These are phyloP conservation scores for Myrmaecium sp. DNA, from an alignment of 2,329 filamentous ascomycete genomes.

Conservation along the genomic window DNA sequence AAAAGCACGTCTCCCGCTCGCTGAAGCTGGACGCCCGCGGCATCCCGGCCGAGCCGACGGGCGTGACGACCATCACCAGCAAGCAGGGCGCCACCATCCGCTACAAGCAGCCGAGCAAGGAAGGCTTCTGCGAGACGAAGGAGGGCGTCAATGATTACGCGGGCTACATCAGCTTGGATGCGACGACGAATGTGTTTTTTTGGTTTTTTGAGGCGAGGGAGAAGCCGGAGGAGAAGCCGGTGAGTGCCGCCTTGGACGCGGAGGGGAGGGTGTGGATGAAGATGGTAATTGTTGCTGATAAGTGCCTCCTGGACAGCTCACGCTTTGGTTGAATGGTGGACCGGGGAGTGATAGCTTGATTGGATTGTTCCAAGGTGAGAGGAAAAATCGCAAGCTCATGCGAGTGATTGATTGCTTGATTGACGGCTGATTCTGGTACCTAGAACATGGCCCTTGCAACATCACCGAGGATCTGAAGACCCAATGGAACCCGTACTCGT, in stretches of 20 bases:
- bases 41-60: neutral
- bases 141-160: slow-evolving; percentile 20
- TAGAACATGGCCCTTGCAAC: slow-evolving; percentile 28
- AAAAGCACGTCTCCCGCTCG: no score
- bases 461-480: slow-evolving; percentile 23
- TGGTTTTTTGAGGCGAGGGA: slow-evolving; percentile 33
- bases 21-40: slow-evolving; percentile 1
- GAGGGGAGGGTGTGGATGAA: no score
- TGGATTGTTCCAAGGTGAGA: slow-evolving; percentile 27
- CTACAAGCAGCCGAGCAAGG: slow-evolving; percentile 28
- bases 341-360: slow-evolving; percentile 28
- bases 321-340: slow-evolving; percentile 28
- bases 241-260: no score
- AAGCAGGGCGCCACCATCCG: slow-evolving; percentile 25
- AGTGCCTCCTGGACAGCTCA: slow-evolving; percentile 13
- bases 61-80: slow-evolving; percentile 23
- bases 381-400: slow-evolving; percentile 2
- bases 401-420: neutral
- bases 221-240: slow-evolving; percentile 22
- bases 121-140: slow-evolving; percentile 26
- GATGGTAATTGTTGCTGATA: no score
- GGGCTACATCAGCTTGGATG: slow-evolving; percentile 19
- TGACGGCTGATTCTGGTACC: slow-evolving; percentile 7
- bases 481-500: slow-evolving; percentile 20
- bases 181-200: slow-evolving; percentile 23